Evolutionary conservation across 768 basidiomycete genomes (phyloP), one percentile per base, ranked within the genome.

Genomic region (Boletus rubroflammeus): DNA sequence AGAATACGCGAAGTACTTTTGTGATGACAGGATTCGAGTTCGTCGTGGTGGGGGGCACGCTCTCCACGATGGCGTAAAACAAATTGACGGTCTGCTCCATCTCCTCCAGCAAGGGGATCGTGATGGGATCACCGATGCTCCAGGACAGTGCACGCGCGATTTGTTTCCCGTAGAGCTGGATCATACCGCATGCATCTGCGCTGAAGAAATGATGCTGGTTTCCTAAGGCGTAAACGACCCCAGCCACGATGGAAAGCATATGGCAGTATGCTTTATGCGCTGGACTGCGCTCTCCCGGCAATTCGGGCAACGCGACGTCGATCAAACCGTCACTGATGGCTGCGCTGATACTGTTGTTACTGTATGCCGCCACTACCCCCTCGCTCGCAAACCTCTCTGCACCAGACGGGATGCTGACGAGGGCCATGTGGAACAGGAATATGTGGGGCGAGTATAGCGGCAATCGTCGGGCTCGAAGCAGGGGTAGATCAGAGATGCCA

Each of bases 301-400:
- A 71, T 62, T 90, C 88, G 1, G 86, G 79, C 11, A 89, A 68
- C 1, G 76, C 68, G 23, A 84, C 81, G 25, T 88, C 83, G 40
- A 98, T 80, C 57, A 78, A 66, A 1, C 93, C 93, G 4, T 82
- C 75, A 59, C 88, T 88, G 58, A 92, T 84, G n/a, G 84, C 82
- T 17, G 80, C 72, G 48, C 84, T 90, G 63, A 97, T 83, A 44
- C 79, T 79, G 66, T 90, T 94, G 62, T 88, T 90, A 65, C 85
- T 86, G 66, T 96, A 94, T 0, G 93, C 88, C 0, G 84, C 72
- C 19, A 96, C 72, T 2, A 92, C 76, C 31, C 93, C 92, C 58
- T 89, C 90, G 60, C 86, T 85, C 5, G 93, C 92, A 25, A 97
- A 80, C 54, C 88, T 76, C 67, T 96, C 93, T 0, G 94, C 93